Conservation (phyloP, 225 moss, liverwort and hornwort genomes). For the Pleurozium schreberi region DNA sequence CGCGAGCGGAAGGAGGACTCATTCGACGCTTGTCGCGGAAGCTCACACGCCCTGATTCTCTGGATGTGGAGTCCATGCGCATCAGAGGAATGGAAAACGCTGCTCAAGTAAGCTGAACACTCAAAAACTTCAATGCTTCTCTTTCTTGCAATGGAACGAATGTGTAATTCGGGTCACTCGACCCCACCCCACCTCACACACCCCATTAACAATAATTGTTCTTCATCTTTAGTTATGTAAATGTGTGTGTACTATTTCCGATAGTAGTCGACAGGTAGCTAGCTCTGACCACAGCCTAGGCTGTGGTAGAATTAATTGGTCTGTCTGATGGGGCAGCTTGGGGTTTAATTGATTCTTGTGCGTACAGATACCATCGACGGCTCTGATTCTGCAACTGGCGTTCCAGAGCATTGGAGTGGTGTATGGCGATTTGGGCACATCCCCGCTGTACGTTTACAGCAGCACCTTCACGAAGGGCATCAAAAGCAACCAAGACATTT, state of each 20-base stretch:
- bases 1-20: background rate
- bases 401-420: constrained; percentile 91
- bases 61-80: constrained; percentile 48
- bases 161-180: background rate
- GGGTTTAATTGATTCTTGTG: background rate
- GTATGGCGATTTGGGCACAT: constrained; percentile 81
- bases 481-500: constrained; percentile 19
- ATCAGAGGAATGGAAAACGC: constrained; percentile 23
- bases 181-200: background rate
- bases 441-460: constrained; percentile 78
- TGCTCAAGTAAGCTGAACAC: background rate
- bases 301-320: background rate
- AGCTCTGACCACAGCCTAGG: background rate
- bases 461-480: constrained; percentile 31
- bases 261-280: no score
- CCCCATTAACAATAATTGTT: no score
- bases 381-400: constrained; percentile 37
- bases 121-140: background rate
- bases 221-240: no score
- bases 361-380: constrained; percentile 23
- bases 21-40: constrained; percentile 29
- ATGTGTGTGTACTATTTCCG: background rate
- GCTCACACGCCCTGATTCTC: constrained; percentile 39
- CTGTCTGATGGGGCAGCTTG: background rate
- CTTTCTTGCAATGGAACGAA: background rate